Evolutionary conservation across 176 grass and related monocot species (phyloP), one percentile per base, ranked within the genome.

Genomic region (Aegilops tauschii): DNA sequence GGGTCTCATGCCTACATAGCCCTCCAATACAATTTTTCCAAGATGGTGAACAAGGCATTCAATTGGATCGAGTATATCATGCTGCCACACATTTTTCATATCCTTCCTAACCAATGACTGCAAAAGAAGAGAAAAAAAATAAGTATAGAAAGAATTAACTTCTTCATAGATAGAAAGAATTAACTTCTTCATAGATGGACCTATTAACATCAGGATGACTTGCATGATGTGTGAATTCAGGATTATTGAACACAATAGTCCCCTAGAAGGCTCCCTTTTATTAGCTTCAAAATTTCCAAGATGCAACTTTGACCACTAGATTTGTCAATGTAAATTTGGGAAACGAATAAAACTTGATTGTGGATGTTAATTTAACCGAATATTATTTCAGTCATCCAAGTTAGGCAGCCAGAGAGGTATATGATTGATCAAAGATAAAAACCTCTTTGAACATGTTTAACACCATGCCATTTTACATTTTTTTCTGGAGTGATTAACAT

Each of bases 21-120:
- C 0, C 2, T 34, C 23, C 25, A 86, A 1, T 12, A 45, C 52
- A 29, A 80, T 58, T 18, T n/a, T 21, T 86, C 13, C 47, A 8
- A 86, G 76, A 70, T 70, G 50, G 1, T 4, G 50, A 12, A 61
- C 84, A 69, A 85, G 62, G 13, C 83, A 85, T 37, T 85, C 62
- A 0, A 86, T 23, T 21, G 45, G 84, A 31, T 86, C 50, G 5
- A 79, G 34, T 12, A 23, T 12, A 58, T 59, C 35, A 21, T 86
- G 61, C 5, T 5, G 27, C 18, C 0, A 2, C 1, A 6, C 1
- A 61, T 86, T 86, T 30, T 80, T 12, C 49, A 44, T 45, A 71
- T 3, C 56, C 35, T 71, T 45, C 6, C 6, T 4, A 3, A 23
- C 7, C 5, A 0, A 0, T 32, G 11, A 79, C 76, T 86, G 76